Conservation (phyloP, 371 early-diverging fungal genomes). For the Apophysomyces elegans region DNA sequence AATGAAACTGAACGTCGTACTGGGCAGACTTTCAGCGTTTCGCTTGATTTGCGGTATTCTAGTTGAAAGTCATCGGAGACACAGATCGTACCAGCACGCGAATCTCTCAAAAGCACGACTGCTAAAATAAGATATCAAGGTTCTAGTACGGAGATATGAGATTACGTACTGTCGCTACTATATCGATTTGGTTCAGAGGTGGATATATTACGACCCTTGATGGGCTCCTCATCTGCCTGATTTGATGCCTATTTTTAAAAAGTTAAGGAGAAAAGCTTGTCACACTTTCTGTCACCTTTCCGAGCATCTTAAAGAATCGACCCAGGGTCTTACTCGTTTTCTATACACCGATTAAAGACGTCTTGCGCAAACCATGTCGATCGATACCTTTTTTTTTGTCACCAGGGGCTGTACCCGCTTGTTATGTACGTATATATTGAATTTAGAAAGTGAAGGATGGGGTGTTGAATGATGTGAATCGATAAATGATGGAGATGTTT, state of each 20-base stretch:
- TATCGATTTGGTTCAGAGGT: not conserved
- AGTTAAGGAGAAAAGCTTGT: constrained; percentile 10
- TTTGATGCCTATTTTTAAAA: constrained; percentile 9
- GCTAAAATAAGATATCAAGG: not conserved
- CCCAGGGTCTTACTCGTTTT: constrained; percentile 11
- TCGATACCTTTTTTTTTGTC: constrained; percentile 16
- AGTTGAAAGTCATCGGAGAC: not conserved
- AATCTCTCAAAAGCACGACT: not conserved
- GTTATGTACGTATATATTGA: constrained; percentile 8
- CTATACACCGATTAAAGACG: constrained; percentile 3
- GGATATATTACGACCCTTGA: not conserved
- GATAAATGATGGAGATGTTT: constrained; percentile 15
- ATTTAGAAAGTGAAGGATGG: constrained; percentile 13
- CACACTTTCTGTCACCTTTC: constrained; percentile 10
- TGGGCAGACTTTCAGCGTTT: not conserved
- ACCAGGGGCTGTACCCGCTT: not conserved
- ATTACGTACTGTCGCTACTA: not conserved
- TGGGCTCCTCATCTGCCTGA: constrained; percentile 3
- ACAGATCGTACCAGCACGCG: constrained; percentile 1
- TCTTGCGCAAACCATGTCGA: not conserved
- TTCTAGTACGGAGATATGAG: no score
- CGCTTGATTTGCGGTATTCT: constrained; percentile 1
- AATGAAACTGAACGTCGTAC: constrained; percentile 3
- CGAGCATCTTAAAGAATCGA: constrained; percentile 8
- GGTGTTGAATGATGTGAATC: constrained; percentile 15